A percentile compares a stretch with the other conserved stretches of the same genome.
phyloP scores from a whole-genome alignment of 2,329 filamentous ascomycete species.

The Diplodia sapinea region DNA sequence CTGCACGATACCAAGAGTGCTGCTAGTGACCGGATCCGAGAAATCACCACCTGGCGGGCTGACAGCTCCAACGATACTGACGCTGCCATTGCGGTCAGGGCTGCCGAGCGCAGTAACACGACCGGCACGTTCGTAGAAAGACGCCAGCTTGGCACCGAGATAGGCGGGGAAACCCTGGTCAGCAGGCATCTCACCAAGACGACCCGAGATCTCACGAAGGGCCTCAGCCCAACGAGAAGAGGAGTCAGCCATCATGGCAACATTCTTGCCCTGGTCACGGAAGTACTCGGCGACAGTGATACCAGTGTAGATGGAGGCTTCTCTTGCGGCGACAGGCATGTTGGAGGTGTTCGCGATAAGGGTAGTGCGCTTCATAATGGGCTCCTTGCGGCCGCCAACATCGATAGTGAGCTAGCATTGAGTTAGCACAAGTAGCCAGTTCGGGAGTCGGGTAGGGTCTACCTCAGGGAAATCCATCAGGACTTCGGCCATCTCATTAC shows the following conservation, averaged over 20 bases:
- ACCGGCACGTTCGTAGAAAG: slow-evolving; percentile 98
- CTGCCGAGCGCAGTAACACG: slow-evolving; percentile 84
- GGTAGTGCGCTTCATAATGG: slow-evolving; percentile 99
- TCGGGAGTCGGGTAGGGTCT: slow-evolving; percentile 32
- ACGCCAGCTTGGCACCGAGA: slow-evolving; percentile 92
- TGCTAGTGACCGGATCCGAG: slow-evolving; percentile 94
- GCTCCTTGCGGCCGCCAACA: slow-evolving; percentile 90
- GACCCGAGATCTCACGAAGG: slow-evolving; percentile 96
- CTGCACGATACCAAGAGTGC: slow-evolving; percentile 95
- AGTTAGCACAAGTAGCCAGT: slow-evolving; percentile 34
- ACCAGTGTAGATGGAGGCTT: slow-evolving; percentile 97
- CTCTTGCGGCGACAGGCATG: slow-evolving; percentile 98
- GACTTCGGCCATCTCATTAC: slow-evolving; percentile 99
- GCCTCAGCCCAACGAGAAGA: slow-evolving; percentile 98
- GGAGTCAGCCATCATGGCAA: slow-evolving; percentile 99
- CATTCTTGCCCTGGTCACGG: slow-evolving; percentile 93
- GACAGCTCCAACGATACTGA: slow-evolving; percentile 97
- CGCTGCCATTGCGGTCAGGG: slow-evolving; percentile 85
- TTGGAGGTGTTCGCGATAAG: slow-evolving; percentile 99
- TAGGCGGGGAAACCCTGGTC: slow-evolving; percentile 99
- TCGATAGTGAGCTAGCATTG: slow-evolving; percentile 78
- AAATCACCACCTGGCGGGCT: slow-evolving; percentile 98
- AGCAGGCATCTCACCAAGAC: slow-evolving; percentile 98
- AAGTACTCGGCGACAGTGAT: slow-evolving; percentile 97
- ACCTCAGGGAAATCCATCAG: slow-evolving; percentile 98